These are phyloP conservation scores for Plasmodium yoelii DNA, from an alignment of 169 alveolate species.

Conservation along the genomic window DNA sequence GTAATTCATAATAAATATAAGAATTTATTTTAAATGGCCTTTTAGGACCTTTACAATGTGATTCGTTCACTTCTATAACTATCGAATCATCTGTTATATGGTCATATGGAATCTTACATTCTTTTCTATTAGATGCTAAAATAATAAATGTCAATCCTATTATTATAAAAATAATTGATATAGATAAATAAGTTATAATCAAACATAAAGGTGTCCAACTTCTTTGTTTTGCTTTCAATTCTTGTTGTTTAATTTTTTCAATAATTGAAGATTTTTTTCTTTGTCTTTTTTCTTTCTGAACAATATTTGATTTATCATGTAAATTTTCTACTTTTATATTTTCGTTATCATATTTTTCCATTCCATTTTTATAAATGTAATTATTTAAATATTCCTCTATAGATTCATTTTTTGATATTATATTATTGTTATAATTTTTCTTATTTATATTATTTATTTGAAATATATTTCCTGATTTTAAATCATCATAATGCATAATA, in stretches of 20 bases:
- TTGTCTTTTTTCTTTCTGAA: slow-evolving; percentile 9
- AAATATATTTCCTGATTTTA: no score
- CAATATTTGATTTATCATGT: neutral
- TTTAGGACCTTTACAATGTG: slow-evolving; percentile 60
- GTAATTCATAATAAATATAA: slow-evolving; percentile 80
- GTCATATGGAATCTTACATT: slow-evolving; percentile 75
- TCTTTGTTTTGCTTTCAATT: slow-evolving; percentile 42
- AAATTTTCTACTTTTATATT: no score
- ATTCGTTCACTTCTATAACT: slow-evolving; percentile 37
- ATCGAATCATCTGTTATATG: neutral
- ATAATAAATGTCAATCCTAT: slow-evolving; percentile 71
- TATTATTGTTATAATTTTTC: no score
- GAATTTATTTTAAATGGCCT: slow-evolving; percentile 68
- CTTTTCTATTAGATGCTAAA: slow-evolving; percentile 51
- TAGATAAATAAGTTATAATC: slow-evolving; percentile 35
- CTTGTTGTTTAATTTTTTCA: slow-evolving; percentile 68
- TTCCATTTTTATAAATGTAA: no score
- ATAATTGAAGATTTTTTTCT: slow-evolving; percentile 19
- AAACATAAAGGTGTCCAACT: slow-evolving; percentile 68
- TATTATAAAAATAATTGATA: slow-evolving; percentile 24
- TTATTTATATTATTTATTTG: no score
- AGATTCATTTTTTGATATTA: no score
- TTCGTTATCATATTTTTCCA: no score
- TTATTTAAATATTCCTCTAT: no score
- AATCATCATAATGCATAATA: no score